Evolutionary conservation across 495 filamentous ascomycete genomes (phyloP).

Genomic region (Terfezia boudieri): DNA sequence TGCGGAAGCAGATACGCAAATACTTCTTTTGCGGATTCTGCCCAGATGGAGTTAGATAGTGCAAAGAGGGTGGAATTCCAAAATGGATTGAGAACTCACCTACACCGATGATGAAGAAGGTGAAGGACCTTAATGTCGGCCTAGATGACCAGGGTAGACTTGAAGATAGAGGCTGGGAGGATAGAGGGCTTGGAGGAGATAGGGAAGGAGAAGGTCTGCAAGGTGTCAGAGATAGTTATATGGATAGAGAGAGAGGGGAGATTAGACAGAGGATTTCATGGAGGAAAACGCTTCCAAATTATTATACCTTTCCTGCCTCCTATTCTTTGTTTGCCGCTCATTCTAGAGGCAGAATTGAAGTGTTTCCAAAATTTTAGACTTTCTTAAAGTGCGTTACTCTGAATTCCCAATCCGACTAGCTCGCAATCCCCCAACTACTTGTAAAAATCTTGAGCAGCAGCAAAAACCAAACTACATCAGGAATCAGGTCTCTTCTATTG

Average conservation of each 20-base stretch:
- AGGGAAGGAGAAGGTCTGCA: conserved; percentile 26
- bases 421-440: too few relatives aligned
- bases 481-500: too few relatives aligned
- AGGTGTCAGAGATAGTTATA: conserved; percentile 27
- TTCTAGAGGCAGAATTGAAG: too few relatives aligned
- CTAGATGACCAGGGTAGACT: conserved; percentile 28
- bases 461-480: too few relatives aligned
- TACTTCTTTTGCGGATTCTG: conserved; percentile 91
- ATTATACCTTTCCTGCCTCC: too few relatives aligned
- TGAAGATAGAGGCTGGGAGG: conserved; percentile 28
- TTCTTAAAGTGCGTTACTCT: too few relatives aligned
- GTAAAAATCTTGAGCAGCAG: too few relatives aligned
- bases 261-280: conserved; percentile 10
- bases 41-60: conserved; percentile 48
- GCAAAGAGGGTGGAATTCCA: conserved; percentile 60
- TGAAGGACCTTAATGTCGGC: conserved; percentile 37
- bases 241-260: conserved; percentile 22
- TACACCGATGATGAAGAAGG: conserved; percentile 45
- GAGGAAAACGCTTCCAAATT: conserved; percentile 19
- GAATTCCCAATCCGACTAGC: too few relatives aligned
- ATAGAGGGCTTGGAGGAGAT: conserved; percentile 30
- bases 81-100: conserved; percentile 50
- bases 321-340: too few relatives aligned
- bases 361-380: too few relatives aligned
- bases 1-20: conserved; percentile 50